Conservation (phyloP, 495 filamentous ascomycete species). For the Tuber aestivum region DNA sequence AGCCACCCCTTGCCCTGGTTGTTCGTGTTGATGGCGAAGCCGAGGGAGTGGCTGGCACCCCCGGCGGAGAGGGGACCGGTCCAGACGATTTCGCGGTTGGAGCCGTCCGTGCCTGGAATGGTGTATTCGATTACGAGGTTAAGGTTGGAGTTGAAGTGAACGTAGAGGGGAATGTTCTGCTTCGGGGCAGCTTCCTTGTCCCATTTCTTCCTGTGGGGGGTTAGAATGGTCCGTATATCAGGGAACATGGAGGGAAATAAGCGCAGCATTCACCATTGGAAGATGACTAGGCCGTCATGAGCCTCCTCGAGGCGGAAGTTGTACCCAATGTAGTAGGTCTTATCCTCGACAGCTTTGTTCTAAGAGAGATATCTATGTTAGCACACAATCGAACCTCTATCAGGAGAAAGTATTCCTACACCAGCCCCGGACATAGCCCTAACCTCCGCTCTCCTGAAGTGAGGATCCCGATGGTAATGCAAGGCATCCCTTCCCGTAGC, state of each 20-base stretch:
- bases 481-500: slow-evolving; percentile 29
- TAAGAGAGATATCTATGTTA: neutral
- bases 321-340: slow-evolving; percentile 45
- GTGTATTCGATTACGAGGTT: slow-evolving; percentile 39
- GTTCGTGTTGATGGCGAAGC: slow-evolving; percentile 42
- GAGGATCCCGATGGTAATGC: slow-evolving; percentile 41
- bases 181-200: slow-evolving; percentile 24
- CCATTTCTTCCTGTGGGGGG: slow-evolving; percentile 22
- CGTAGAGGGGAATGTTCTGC: slow-evolving; percentile 43
- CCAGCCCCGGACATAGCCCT: slow-evolving; percentile 27
- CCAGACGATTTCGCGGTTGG: slow-evolving; percentile 37
- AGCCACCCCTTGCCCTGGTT: slow-evolving; percentile 29
- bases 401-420: neutral
- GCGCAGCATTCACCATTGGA: slow-evolving; percentile 38
- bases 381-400: neutral
- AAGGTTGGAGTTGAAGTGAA: slow-evolving; percentile 29
- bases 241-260: neutral
- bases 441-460: slow-evolving; percentile 43
- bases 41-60: slow-evolving; percentile 28
- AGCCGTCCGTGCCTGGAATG: slow-evolving; percentile 28
- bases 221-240: neutral
- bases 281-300: slow-evolving; percentile 37
- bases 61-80: slow-evolving; percentile 23
- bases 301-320: slow-evolving; percentile 36
- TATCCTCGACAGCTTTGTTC: slow-evolving; percentile 23